Conservation (phyloP, 192 early-diverging fungal species). For the Coemansia sp. region DNA sequence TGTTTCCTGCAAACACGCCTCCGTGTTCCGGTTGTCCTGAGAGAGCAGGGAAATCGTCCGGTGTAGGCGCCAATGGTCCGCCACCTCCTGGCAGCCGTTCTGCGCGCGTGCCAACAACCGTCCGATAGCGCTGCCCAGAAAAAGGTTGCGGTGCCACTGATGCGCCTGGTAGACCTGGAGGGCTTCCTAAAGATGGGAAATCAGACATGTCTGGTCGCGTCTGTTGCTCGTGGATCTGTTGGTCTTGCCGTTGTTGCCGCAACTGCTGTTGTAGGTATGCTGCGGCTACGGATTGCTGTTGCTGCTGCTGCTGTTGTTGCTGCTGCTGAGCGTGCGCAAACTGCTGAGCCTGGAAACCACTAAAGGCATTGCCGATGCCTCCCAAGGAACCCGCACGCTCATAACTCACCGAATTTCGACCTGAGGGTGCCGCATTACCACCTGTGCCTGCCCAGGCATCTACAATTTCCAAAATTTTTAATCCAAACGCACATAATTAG, state of each 20-base stretch:
- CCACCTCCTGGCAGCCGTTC: slow-evolving; percentile 15
- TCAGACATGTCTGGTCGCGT: slow-evolving; percentile 52
- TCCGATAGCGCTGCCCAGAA: slow-evolving; percentile 36
- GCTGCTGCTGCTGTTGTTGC: slow-evolving; percentile 21
- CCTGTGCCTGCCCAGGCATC: slow-evolving; percentile 40
- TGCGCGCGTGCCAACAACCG: slow-evolving; percentile 28
- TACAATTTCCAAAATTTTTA: slow-evolving; percentile 12
- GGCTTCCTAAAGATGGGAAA: slow-evolving; percentile 48
- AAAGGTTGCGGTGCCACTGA: slow-evolving; percentile 28
- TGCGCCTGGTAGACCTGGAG: slow-evolving; percentile 30
- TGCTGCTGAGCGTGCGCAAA: slow-evolving; percentile 32
- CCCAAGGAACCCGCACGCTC: slow-evolving; percentile 23
- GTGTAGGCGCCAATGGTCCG: slow-evolving; percentile 24
- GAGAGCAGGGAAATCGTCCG: slow-evolving; percentile 47
- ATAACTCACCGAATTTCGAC: slow-evolving; percentile 45
- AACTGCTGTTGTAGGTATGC: slow-evolving; percentile 32
- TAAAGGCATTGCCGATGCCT: slow-evolving; percentile 23
- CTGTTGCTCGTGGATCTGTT: slow-evolving; percentile 24
- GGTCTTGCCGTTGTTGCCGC: slow-evolving; percentile 33
- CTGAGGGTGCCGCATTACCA: slow-evolving; percentile 19
- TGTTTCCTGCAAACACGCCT: slow-evolving; percentile 3
- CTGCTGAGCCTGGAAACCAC: slow-evolving; percentile 36
- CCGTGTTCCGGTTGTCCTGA: slow-evolving; percentile 18
- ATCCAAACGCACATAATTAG: background rate
- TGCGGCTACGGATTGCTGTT: slow-evolving; percentile 28